phyloP scores from a whole-genome alignment of 2,329 filamentous ascomycete species.

The Fusarium sterilihyphosum region DNA sequence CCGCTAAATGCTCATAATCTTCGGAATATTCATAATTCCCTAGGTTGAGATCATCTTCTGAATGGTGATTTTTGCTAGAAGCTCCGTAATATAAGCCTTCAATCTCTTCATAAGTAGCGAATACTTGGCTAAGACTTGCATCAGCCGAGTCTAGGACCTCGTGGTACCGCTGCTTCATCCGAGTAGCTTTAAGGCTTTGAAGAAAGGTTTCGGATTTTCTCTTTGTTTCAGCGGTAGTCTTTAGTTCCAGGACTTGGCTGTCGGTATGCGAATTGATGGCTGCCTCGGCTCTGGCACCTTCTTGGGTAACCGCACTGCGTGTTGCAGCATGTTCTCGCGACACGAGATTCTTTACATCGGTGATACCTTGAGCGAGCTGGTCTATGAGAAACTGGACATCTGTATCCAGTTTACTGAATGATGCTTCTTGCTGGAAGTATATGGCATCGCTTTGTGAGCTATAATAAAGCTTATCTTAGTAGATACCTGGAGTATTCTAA shows the following conservation, averaged over 20 bases:
- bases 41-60: too few relatives aligned
- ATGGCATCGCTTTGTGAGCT: neutral
- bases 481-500: too few relatives aligned
- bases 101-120: neutral
- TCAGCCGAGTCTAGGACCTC: neutral
- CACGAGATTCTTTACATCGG: rapidly evolving
- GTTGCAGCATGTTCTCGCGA: neutral
- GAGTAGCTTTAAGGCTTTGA: neutral
- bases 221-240: rapidly evolving
- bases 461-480: rapidly evolving
- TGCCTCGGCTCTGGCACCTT: rapidly evolving
- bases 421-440: neutral
- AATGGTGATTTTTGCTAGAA: too few relatives aligned
- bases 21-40: too few relatives aligned
- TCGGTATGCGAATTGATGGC: neutral
- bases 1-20: too few relatives aligned
- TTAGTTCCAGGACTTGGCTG: rapidly evolving
- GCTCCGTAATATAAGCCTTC: too few relatives aligned
- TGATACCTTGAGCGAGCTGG: rapidly evolving
- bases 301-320: rapidly evolving
- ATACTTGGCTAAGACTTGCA: neutral
- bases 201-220: rapidly evolving
- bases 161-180: neutral
- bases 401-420: neutral
- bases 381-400: neutral